Evolutionary conservation across 768 basidiomycete species (phyloP).

Genomic region (Saitozyma podzolica): DNA sequence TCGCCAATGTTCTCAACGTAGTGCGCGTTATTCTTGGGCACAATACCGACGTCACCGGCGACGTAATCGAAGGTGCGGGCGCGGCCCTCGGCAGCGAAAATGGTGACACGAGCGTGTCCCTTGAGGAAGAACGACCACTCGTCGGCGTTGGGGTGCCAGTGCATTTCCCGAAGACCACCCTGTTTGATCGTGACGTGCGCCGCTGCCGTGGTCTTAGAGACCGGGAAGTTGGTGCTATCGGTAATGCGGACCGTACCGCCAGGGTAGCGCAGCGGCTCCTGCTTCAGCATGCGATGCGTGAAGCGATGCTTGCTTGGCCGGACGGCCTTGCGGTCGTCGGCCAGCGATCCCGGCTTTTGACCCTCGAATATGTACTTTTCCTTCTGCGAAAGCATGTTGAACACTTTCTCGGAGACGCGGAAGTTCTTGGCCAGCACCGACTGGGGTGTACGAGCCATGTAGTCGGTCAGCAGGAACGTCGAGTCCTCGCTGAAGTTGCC

Average conservation of each 20-base stretch:
- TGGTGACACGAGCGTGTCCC: slow-evolving; percentile 59
- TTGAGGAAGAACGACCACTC: slow-evolving; percentile 51
- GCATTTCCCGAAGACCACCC: slow-evolving; percentile 63
- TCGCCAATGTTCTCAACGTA: slow-evolving; percentile 70
- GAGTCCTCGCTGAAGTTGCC: slow-evolving; percentile 63
- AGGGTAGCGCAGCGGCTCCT: slow-evolving; percentile 53
- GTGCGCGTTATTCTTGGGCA: slow-evolving; percentile 52
- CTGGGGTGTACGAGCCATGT: slow-evolving; percentile 66
- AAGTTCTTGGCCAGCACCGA: slow-evolving; percentile 70
- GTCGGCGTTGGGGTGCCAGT: slow-evolving; percentile 68
- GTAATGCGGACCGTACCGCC: slow-evolving; percentile 66
- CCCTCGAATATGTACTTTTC: slow-evolving; percentile 63
- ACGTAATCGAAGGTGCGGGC: slow-evolving; percentile 65
- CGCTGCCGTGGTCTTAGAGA: slow-evolving; percentile 60
- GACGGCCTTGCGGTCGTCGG: slow-evolving; percentile 21
- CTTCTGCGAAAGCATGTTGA: slow-evolving; percentile 60
- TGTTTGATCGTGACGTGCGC: slow-evolving; percentile 64
- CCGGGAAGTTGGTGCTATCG: slow-evolving; percentile 61
- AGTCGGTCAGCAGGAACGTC: slow-evolving; percentile 67
- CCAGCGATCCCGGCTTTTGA: slow-evolving; percentile 22
- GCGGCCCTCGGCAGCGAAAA: slow-evolving; percentile 61
- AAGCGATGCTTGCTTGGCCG: slow-evolving; percentile 57
- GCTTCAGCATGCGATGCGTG: slow-evolving; percentile 58
- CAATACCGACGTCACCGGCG: slow-evolving; percentile 62
- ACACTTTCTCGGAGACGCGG: slow-evolving; percentile 57